Conservation (phyloP, 2,329 filamentous ascomycete genomes). For the Epichloe sylvatica region DNA sequence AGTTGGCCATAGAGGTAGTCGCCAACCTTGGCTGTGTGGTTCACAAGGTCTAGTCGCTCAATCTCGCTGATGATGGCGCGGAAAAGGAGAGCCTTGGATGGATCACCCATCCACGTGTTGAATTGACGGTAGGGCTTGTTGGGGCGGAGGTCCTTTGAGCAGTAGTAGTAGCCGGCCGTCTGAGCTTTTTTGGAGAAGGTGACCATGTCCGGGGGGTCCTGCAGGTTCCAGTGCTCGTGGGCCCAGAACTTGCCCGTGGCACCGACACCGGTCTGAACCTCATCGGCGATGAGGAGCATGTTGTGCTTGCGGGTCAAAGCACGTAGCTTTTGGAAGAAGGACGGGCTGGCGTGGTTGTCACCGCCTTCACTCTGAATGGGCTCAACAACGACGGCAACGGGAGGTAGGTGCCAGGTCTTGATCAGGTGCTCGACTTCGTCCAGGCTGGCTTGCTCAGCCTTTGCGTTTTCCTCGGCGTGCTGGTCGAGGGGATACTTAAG, state of each 20-base stretch:
- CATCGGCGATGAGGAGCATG: conserved; percentile 80
- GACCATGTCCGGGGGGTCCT: conserved; percentile 80
- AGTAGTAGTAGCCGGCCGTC: conserved; percentile 84
- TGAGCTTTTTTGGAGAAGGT: conserved; percentile 95
- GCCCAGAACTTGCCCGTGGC: conserved; percentile 94
- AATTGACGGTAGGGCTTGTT: conserved; percentile 94
- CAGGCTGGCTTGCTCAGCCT: conserved; percentile 66
- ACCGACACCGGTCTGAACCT: conserved; percentile 86
- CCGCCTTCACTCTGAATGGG: conserved; percentile 89
- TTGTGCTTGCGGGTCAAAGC: conserved; percentile 63
- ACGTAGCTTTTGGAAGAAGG: conserved; percentile 76
- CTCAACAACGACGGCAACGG: conserved; percentile 73
- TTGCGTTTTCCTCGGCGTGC: conserved; percentile 66
- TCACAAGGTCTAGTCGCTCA: conserved; percentile 60
- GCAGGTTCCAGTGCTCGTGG: conserved; percentile 83
- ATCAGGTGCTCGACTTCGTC: conserved; percentile 75
- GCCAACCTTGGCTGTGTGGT: conserved; percentile 63
- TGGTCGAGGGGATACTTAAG: conserved; percentile 80
- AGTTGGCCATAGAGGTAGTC: conserved; percentile 64
- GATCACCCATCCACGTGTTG: conserved; percentile 97
- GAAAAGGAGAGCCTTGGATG: conserved; percentile 72
- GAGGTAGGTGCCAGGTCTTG: conserved; percentile 62
- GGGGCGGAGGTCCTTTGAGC: conserved; percentile 62
- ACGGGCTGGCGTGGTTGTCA: conserved; percentile 81
- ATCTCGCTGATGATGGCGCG: conserved; percentile 75